Evolutionary conservation across 768 basidiomycete species (phyloP).

Genomic region (Hygrocybe coccinea): DNA sequence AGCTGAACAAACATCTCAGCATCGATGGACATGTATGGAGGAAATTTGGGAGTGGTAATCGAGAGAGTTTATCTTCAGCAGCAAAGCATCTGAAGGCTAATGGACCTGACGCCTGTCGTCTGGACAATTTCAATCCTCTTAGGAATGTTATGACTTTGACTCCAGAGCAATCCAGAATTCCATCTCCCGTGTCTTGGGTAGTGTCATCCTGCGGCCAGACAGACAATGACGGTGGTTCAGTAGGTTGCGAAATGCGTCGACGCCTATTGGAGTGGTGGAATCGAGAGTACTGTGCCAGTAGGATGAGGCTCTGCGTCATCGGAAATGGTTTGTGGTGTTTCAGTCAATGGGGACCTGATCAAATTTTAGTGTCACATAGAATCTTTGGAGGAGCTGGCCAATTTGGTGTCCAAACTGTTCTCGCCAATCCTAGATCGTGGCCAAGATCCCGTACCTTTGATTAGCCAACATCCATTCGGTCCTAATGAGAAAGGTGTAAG

Average conservation of each 20-base stretch:
- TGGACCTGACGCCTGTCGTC: slow-evolving; percentile 31
- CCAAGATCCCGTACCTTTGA: slow-evolving; percentile 54
- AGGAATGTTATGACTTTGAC: slow-evolving; percentile 24
- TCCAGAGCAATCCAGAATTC: slow-evolving; percentile 47
- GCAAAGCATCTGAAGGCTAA: slow-evolving; percentile 54
- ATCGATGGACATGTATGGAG: slow-evolving; percentile 77
- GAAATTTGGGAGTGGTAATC: slow-evolving; percentile 89
- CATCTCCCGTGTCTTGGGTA: slow-evolving; percentile 58
- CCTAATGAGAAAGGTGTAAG: slow-evolving; percentile 65
- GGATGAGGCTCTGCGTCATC: slow-evolving; percentile 76
- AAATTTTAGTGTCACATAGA: slow-evolving; percentile 40
- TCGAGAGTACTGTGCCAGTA: slow-evolving; percentile 72
- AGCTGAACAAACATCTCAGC: slow-evolving; percentile 84
- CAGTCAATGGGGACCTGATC: neutral
- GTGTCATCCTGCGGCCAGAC: slow-evolving; percentile 48
- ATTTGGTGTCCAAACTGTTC: slow-evolving; percentile 59
- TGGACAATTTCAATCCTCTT: slow-evolving; percentile 6
- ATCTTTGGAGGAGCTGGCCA: slow-evolving; percentile 65
- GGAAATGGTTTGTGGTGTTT: slow-evolving; percentile 56
- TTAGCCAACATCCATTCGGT: slow-evolving; percentile 71
- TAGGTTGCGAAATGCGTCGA: slow-evolving; percentile 76
- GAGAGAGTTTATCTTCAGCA: slow-evolving; percentile 61
- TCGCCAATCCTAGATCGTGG: slow-evolving; percentile 66
- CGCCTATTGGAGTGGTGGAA: slow-evolving; percentile 85
- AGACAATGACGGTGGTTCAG: slow-evolving; percentile 72